phyloP scores from a whole-genome alignment of 345 rosid species.

The Pelargonium nanum region DNA sequence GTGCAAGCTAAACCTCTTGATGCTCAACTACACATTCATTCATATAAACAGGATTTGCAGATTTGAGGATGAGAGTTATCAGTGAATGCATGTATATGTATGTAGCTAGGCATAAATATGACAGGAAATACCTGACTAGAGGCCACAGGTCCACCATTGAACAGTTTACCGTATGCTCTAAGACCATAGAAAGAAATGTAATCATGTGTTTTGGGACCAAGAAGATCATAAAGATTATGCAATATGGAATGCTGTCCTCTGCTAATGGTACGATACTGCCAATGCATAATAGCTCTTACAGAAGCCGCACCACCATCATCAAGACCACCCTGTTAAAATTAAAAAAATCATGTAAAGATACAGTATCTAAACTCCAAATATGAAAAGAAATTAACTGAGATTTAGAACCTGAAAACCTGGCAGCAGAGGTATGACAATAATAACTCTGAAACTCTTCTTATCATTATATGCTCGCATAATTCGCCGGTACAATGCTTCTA shows the following conservation, averaged over 20 bases:
- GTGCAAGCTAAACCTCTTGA: background rate
- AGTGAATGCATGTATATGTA: background rate
- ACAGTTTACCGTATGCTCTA: constrained; percentile 74
- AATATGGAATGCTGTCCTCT: constrained; percentile 86
- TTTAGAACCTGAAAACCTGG: constrained; percentile 89
- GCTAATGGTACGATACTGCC: constrained; percentile 97
- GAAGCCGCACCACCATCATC: constrained; percentile 97
- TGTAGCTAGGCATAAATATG: background rate
- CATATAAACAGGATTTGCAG: background rate
- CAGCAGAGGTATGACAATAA: constrained; percentile 87
- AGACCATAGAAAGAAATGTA: constrained; percentile 95
- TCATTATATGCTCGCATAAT: constrained; percentile 79
- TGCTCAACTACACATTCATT: background rate
- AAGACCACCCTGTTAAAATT: constrained; percentile 68
- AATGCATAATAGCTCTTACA: constrained; percentile 98
- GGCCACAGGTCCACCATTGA: constrained; percentile 75
- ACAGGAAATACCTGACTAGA: constrained; percentile 67
- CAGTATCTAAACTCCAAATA: background rate
- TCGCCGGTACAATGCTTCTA: constrained; percentile 79
- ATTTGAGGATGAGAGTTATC: background rate
- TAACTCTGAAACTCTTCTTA: constrained; percentile 72
- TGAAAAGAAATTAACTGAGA: background rate
- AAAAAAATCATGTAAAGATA: background rate
- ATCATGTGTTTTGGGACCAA: constrained; percentile 67
- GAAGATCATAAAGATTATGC: constrained; percentile 57